phyloP scores from a whole-genome alignment of 441 rosid species.

The Pelargonium citronellum region DNA sequence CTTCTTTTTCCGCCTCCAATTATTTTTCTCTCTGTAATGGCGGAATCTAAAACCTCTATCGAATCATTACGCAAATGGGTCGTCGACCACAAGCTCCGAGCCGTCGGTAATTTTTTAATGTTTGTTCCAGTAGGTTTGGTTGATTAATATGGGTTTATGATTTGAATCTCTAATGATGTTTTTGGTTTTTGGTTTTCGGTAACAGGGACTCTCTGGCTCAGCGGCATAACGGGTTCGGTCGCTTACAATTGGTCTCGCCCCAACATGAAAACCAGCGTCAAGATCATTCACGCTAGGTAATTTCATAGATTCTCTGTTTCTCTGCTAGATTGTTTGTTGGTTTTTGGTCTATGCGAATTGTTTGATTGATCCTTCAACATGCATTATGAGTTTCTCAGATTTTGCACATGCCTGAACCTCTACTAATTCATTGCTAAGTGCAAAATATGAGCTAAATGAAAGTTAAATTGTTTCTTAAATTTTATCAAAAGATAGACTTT shows the following conservation, averaged over 20 bases:
- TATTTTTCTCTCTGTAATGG: conserved; percentile 32
- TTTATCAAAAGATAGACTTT: too few relatives aligned
- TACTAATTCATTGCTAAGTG: too few relatives aligned
- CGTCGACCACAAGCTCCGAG: conserved; percentile 69
- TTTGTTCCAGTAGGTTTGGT: too few relatives aligned
- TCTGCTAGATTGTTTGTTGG: too few relatives aligned
- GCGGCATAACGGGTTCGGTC: conserved; percentile 74
- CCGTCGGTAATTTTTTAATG: conserved; percentile 76
- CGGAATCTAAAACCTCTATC: conserved; percentile 48
- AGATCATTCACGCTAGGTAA: conserved; percentile 88
- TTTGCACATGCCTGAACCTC: too few relatives aligned
- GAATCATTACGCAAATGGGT: conserved; percentile 68
- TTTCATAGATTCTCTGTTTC: too few relatives aligned
- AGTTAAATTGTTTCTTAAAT: too few relatives aligned
- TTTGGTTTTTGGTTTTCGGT: conserved; percentile 8
- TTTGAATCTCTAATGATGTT: neutral
- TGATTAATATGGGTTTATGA: neutral
- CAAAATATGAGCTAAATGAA: too few relatives aligned
- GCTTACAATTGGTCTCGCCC: conserved; percentile 96
- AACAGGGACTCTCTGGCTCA: conserved; percentile 76
- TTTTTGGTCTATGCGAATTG: too few relatives aligned
- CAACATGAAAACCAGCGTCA: conserved; percentile 84
- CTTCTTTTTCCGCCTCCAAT: neutral
- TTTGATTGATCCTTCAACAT: too few relatives aligned
- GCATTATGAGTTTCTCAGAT: too few relatives aligned